These are phyloP conservation scores for Gilbertella persicaria DNA, from an alignment of 371 early-diverging fungal species.

Conservation along the genomic window DNA sequence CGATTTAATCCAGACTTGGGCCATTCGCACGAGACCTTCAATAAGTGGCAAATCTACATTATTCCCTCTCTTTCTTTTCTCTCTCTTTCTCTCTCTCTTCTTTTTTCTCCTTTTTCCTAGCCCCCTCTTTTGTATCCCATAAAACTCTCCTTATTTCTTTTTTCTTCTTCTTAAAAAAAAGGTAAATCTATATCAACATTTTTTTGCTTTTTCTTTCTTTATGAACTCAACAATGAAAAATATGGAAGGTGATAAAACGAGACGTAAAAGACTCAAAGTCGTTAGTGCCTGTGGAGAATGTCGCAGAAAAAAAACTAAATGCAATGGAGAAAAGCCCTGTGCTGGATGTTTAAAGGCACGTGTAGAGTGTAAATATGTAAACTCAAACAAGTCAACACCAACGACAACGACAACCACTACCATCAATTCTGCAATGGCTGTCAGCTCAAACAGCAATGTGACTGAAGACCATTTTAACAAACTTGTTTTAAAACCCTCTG, in stretches of 20 bases:
- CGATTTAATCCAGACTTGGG: slow-evolving; percentile 18
- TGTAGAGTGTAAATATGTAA: slow-evolving; percentile 31
- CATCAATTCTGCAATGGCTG: background rate
- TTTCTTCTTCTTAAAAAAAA: background rate
- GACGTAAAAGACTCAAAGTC: slow-evolving; percentile 38
- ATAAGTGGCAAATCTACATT: background rate
- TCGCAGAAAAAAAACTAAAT: slow-evolving; percentile 38
- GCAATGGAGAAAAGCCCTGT: slow-evolving; percentile 37
- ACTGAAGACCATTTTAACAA: no score
- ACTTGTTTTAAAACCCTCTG: background rate
- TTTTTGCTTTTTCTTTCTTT: background rate
- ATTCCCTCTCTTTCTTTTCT: background rate
- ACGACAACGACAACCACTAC: background rate
- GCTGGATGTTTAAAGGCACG: slow-evolving; percentile 31
- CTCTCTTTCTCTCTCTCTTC: background rate
- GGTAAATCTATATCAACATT: slow-evolving; percentile 1
- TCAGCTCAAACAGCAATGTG: no score
- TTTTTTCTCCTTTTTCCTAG: slow-evolving; percentile 1
- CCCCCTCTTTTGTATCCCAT: background rate
- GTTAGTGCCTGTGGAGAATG: slow-evolving; percentile 35
- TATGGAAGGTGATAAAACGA: slow-evolving; percentile 20
- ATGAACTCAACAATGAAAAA: slow-evolving; percentile 6
- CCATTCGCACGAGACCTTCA: slow-evolving; percentile 9
- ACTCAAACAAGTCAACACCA: background rate
- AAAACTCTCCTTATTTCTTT: background rate